Base-by-base conservation (phyloP, 2,329 filamentous ascomycete species). In the Stagonosporopsis rhizophila region DNA sequence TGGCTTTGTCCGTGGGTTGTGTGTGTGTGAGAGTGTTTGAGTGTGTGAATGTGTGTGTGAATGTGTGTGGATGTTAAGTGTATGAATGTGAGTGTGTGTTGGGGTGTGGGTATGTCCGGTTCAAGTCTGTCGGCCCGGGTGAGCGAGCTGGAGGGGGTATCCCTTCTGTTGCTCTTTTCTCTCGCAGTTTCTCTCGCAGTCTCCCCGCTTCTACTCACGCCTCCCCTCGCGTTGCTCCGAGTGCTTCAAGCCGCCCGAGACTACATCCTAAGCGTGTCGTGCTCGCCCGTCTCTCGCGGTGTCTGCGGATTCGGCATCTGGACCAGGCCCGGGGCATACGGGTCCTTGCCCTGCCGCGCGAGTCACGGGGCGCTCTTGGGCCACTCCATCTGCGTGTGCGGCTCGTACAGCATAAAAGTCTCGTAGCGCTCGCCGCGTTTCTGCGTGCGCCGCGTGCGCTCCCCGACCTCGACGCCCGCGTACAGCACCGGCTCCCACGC, bases 381-480 rank as follows among this genome's bases (percentile, higher is more conserved):
- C 52, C 52, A 54, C 38, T 44, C 44, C 52, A 48, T 44, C 38
- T 54, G 44, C 32, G 35, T 32, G 23, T 48, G 44, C 19, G 34
- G 38, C 32, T 54, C 52, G 44, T 48, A 48, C 19, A 54, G 44
- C 69, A 70, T 67, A 48, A 74, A 74, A 11, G 70, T 72, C 56
- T 74, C 71, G 34, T 66, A 74, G 32, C 68, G 39, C 2, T 72
- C 67, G 12, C 70, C 70, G 52, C 70, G 64, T 60, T 68, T 71
- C 49, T 67, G 60, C 15, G 46, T 56, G 22, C 65, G 59, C 48
- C 58, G 62, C 22, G 60, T 46, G 44, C 55, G 60, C 28, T 62
- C 61, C 4, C 69, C 66, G 2, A 52, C 59, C 20, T 67, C 62
- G 3, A 65, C 61, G 4, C 58, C 62, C 20, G 62, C 60, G 37